Evolutionary conservation across 805 yeast genomes (phyloP).

Genomic region (Wickerhamiella spandovensis): DNA sequence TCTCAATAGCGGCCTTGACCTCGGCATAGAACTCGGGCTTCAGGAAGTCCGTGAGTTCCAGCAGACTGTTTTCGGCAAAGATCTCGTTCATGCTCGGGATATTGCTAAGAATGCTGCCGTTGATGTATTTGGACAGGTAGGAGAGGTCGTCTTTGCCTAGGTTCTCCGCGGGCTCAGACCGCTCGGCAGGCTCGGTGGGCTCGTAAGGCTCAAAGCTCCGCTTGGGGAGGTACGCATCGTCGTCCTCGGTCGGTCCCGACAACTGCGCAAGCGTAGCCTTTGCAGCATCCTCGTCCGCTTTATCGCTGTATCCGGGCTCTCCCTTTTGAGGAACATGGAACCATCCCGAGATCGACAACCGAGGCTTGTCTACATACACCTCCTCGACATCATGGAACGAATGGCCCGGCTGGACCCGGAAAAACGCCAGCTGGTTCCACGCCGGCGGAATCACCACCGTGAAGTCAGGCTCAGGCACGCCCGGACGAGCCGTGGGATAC

Average conservation of each 20-base stretch:
- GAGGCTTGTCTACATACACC: conserved; percentile 77
- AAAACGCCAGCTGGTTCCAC: conserved; percentile 91
- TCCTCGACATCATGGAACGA: conserved; percentile 98
- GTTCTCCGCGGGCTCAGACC: conserved; percentile 4
- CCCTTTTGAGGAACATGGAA: conserved; percentile 93
- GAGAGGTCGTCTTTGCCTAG: conserved; percentile 32
- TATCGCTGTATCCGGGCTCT: conserved; percentile 58
- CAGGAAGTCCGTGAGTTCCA: conserved; percentile 54
- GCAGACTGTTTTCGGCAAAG: conserved; percentile 56
- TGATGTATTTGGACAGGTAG: conserved; percentile 43
- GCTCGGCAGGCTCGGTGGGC: background rate
- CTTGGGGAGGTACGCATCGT: conserved; percentile 74
- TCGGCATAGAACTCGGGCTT: conserved; percentile 37
- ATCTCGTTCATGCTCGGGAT: conserved; percentile 32
- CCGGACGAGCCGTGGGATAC: conserved; percentile 75
- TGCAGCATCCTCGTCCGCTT: conserved; percentile 56
- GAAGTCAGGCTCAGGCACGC: conserved; percentile 76
- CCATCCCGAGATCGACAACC: conserved; percentile 96
- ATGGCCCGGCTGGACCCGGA: conserved; percentile 89
- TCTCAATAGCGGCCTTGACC: conserved; percentile 34
- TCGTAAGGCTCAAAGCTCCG: conserved; percentile 13
- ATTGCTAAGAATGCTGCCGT: conserved; percentile 35
- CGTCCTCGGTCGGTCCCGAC: conserved; percentile 59
- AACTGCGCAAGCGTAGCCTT: conserved; percentile 59
- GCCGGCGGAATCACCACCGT: conserved; percentile 67